Evolutionary conservation across 2,329 filamentous ascomycete species (phyloP).

Genomic region (Monosporascus sp.): DNA sequence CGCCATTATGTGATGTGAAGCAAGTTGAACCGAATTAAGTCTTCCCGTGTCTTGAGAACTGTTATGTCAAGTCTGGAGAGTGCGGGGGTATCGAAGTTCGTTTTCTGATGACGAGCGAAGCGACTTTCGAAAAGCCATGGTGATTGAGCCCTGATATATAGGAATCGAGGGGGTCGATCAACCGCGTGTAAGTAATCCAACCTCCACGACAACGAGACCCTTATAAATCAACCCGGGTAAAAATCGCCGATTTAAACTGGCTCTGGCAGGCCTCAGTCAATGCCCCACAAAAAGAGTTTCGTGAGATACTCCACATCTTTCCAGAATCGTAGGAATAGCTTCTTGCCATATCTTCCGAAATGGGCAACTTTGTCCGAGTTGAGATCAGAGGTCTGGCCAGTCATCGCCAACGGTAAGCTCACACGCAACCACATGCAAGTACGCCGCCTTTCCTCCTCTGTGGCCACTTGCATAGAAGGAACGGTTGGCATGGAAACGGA

Average conservation of each 20-base stretch:
- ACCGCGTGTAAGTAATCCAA: background rate
- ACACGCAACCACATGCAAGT: no score
- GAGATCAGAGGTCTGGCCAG: background rate
- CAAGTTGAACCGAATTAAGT: background rate
- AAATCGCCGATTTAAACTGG: conserved; percentile 3
- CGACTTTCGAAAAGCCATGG: no score
- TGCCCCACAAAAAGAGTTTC: background rate
- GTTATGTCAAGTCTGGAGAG: background rate
- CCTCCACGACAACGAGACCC: background rate
- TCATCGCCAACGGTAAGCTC: no score
- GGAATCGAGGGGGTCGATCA: background rate
- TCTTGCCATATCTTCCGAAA: background rate
- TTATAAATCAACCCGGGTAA: background rate
- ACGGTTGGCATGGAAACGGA: no score
- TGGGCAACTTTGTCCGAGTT: background rate
- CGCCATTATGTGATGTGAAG: conserved; percentile 20
- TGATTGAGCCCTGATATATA: background rate
- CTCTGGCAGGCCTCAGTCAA: background rate
- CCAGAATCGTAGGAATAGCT: background rate
- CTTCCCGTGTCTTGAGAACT: background rate
- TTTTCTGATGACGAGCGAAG: no score
- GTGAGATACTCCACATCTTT: background rate
- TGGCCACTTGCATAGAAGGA: no score
- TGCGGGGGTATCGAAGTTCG: background rate
- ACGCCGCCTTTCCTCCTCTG: no score